A percentile compares a stretch with the other conserved stretches of the same genome.
Evolutionary conservation across 371 early-diverging fungal species (phyloP).

Genomic region (Mortierella sp.): DNA sequence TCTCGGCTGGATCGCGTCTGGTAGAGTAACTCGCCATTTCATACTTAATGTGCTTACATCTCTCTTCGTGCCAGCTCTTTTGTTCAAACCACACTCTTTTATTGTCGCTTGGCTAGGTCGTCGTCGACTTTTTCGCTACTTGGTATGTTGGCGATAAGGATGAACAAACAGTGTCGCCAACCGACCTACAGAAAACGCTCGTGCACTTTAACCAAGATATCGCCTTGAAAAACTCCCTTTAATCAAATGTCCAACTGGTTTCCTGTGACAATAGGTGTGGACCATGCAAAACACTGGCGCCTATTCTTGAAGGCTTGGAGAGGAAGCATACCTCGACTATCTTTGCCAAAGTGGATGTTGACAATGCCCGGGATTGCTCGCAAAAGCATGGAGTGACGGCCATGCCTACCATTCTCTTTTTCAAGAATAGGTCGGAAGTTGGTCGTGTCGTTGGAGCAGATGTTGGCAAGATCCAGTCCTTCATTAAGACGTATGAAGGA

Average conservation of each 20-base stretch:
- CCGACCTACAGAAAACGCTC: too few species aligned
- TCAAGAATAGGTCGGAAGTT: constrained; percentile 46
- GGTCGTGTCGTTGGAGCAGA: constrained; percentile 49
- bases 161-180: too few species aligned
- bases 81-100: not conserved
- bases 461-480: constrained; percentile 35
- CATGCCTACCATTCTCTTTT: constrained; percentile 54
- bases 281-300: constrained; percentile 56
- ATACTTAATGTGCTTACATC: not conserved
- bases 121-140: constrained; percentile 55
- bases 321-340: constrained; percentile 37
- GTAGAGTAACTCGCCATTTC: constrained; percentile 1
- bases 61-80: not conserved
- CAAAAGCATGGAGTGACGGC: constrained; percentile 29
- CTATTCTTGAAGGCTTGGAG: constrained; percentile 48
- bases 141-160: constrained; percentile 29
- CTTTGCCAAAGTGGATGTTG: constrained; percentile 57
- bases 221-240: too few species aligned
- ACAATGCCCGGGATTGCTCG: constrained; percentile 46
- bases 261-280: constrained; percentile 34
- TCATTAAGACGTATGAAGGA: constrained; percentile 40
- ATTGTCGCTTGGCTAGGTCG: constrained; percentile 24
- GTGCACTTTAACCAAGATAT: too few species aligned
- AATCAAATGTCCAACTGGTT: not conserved
- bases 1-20: constrained; percentile 40